Evolutionary conservation across 345 rosid species (phyloP).

Genomic region (Sapria himalayana): DNA sequence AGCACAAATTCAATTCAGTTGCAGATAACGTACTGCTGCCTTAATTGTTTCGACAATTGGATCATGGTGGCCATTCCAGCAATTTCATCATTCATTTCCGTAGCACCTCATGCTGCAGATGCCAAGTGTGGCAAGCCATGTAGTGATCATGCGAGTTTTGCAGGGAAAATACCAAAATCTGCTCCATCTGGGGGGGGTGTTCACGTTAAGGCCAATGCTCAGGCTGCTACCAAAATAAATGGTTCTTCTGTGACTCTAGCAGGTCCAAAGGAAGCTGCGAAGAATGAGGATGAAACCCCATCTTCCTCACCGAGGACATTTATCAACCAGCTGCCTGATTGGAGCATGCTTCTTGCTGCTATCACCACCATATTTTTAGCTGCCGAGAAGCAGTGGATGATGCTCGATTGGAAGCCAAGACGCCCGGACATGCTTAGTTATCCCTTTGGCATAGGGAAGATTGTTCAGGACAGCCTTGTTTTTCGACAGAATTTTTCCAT

Average conservation of each 20-base stretch:
- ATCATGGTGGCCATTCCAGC: conserved; percentile 70
- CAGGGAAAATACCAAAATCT: conserved; percentile 23
- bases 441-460: conserved; percentile 67
- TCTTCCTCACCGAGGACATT: conserved; percentile 71
- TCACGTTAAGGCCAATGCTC: conserved; percentile 75
- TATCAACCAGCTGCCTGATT: conserved; percentile 87
- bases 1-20: too few relatives aligned
- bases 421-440: conserved; percentile 70
- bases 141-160: conserved; percentile 25
- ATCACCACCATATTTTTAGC: conserved; percentile 90
- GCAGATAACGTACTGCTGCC: too few relatives aligned
- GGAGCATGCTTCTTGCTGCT: conserved; percentile 99
- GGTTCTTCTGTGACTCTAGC: conserved; percentile 36
- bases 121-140: conserved; percentile 23
- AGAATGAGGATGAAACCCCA: conserved; percentile 23
- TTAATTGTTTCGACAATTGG: conserved; percentile 2
- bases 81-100: conserved; percentile 46
- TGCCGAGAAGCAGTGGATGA: conserved; percentile 99
- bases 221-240: conserved; percentile 74
- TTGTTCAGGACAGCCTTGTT: conserved; percentile 77
- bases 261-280: conserved; percentile 23
- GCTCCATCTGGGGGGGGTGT: conserved; percentile 29
- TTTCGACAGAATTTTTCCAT: conserved; percentile 76
- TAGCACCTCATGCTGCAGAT: conserved; percentile 32
- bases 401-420: conserved; percentile 96